Evolutionary conservation across 169 alveolate genomes (phyloP), one percentile per base, ranked within the genome.

Genomic region (Plasmodium reichenowi): DNA sequence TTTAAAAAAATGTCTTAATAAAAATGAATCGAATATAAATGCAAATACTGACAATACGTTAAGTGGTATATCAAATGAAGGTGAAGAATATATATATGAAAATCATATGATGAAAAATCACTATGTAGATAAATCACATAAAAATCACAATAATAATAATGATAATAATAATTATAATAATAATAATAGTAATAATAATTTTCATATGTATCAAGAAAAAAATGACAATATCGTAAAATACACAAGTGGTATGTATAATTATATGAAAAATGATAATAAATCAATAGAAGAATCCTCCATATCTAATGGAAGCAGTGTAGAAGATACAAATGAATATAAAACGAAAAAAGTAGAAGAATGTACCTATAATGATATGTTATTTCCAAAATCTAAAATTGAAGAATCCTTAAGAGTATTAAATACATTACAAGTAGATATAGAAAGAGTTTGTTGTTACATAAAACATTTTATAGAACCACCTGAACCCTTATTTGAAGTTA

Each of bases 401-500:
- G 92, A 85, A 71, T 85, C 92, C 3, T 59, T 85, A 54, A 71
- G 62, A 50, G 87, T 85, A 10, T 62, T 85, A 60, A 85, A 85
- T 48, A 85, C 92, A 52, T 58, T 85, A 48, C 92, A 85, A 32
- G 86, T 85, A 15, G 92, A 85, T 20, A 85, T 85, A 13, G 92
- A 85, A 71, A 70, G 78, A 60, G 92, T 85, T 5, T 85, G 92
- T 73, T 71, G 92, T 71, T 85, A 85, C 22, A 72, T 85, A 59
- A 85, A 85, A 71, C 92, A 85, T 85, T 85, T 85, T 38, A 32
- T 72, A 43, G 92, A 85, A 43, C 92, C 92, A 8, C 92, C 92
- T 48, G 92, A 85, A 9, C 68, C 58, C 54, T 26, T 85, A 64
- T 85, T 85, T 64, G 26, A 71, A 48, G 54, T 56, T 8, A 85